A percentile compares a stretch with the other conserved stretches of the same genome.
Evolutionary conservation across 2,329 filamentous ascomycete genomes (phyloP).

Genomic region (Elsinoe fawcettii): DNA sequence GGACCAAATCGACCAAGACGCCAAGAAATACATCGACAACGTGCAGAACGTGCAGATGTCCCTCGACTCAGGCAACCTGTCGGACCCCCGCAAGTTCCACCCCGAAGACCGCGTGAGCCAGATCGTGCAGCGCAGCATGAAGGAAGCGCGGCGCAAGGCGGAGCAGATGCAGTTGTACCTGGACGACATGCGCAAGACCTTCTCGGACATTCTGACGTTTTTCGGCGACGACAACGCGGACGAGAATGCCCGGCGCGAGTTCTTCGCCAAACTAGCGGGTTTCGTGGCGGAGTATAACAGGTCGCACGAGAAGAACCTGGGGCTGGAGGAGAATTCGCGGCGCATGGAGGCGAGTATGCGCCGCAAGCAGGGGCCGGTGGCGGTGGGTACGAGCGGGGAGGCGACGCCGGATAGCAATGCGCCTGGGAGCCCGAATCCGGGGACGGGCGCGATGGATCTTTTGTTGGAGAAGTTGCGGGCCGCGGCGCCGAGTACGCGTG

Average conservation of each 20-base stretch:
- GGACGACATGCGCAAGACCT: slow-evolving; percentile 84
- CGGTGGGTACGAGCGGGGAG: slow-evolving; percentile 37
- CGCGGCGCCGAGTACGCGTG: slow-evolving; percentile 80
- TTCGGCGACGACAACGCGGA: slow-evolving; percentile 91
- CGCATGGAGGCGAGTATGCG: slow-evolving; percentile 90
- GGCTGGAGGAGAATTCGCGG: slow-evolving; percentile 70
- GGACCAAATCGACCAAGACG: slow-evolving; percentile 79
- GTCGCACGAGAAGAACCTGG: slow-evolving; percentile 85
- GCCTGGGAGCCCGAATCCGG: slow-evolving; percentile 50
- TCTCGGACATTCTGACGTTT: slow-evolving; percentile 92
- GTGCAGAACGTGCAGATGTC: slow-evolving; percentile 89
- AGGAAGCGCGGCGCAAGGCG: slow-evolving; percentile 89
- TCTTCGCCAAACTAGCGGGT: slow-evolving; percentile 85
- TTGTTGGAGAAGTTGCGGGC: slow-evolving; percentile 90
- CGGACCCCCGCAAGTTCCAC: slow-evolving; percentile 95
- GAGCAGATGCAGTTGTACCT: slow-evolving; percentile 92
- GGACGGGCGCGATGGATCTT: slow-evolving; percentile 87
- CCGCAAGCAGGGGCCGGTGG: slow-evolving; percentile 67
- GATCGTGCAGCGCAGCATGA: slow-evolving; percentile 88
- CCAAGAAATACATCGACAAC: slow-evolving; percentile 87
- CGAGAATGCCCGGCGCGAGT: slow-evolving; percentile 87
- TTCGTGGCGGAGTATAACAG: slow-evolving; percentile 96
- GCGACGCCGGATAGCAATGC: slow-evolving; percentile 30
- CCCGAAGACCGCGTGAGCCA: slow-evolving; percentile 91
- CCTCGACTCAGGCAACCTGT: slow-evolving; percentile 86